Base-by-base conservation (phyloP, 208 protist genomes). In the Sergeia podlipaevii region DNA sequence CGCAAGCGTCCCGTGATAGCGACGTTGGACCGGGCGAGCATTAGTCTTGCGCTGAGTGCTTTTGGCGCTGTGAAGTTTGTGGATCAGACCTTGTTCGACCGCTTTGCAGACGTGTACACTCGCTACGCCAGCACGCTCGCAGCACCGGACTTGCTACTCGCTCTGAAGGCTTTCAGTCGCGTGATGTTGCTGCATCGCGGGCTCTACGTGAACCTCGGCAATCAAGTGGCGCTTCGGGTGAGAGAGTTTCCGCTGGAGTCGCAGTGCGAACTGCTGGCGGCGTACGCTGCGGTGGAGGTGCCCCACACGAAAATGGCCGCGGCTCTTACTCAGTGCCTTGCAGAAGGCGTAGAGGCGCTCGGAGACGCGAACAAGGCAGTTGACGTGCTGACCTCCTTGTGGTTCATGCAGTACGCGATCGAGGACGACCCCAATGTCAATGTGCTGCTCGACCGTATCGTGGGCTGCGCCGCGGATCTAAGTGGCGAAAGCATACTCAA, bases 61-160 rank as follows among this genome's bases (percentile, higher is more conserved):
- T 81, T 91, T 63, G 88, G 88, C 15, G 54, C 65, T 6, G 76
- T 48, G 10, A 82, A 82, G 41, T 95, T 82, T 57, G 55, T 95
- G 17, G 76, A 95, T 53, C 70, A 87, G 53, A 34, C 57, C 28
- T 65, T 95, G 24, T 65, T 90, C 48, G 76, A 91, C 45, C 53
- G 44, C 7, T 60, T 91, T n/a, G 57, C 66, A 3, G 37, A 21
- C 8, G 30, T 59, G 10, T 80, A 74, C 26, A 36, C 70, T 15
- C 47, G 46, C 0, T 44, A 87, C 42, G 69, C 70, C 1, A 45
- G 62, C 6, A 53, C 57, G 5, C 70, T 95, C 17, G 44, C 61
- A 10, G 62, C 84, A 11, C 59, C 70, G 0, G 88, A 95, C 32
- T 26, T 95, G 33, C 32, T 86, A 26, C 48, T 89, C 27, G 39